Evolutionary conservation across 2,329 filamentous ascomycete species (phyloP), one percentile per base, ranked within the genome.

Genomic region (Thelonectria olida): DNA sequence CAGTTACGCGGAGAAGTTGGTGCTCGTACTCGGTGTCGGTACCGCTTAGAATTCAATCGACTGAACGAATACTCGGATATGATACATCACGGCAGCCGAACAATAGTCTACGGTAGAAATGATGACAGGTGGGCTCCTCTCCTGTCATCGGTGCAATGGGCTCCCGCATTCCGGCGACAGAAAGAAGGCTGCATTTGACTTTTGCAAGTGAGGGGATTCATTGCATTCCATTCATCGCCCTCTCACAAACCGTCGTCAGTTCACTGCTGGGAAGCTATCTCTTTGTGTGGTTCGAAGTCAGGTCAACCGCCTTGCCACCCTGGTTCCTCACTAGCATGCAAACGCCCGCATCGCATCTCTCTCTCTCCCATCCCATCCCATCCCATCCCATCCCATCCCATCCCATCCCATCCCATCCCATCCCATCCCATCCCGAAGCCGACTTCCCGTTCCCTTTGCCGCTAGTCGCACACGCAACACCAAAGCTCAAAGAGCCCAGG

Each of bases 121-220:
- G n/a, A n/a, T n/a, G n/a, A n/a, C n/a, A n/a, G n/a, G n/a, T n/a
- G n/a, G n/a, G n/a, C n/a, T n/a, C n/a, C n/a, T n/a, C n/a, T n/a
- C n/a, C n/a, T n/a, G n/a, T 36, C 13, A 9, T 15, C 7, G 12
- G 38, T 17, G 38, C 4, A n/a, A 9, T 42, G 3, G 41, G 42
- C 9, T 54, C 27, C 41, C 51, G 51, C 51, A 47, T 54, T 45
- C 28, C 51, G 28, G 19, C n/a, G 19, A 27, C 45, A 28, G 51
- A 54, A 54, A 39, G 38, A 28, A 22, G 25, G 6, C 3, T 13
- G 41, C 28, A 20, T 25, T 53, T 53, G 31, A 34, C 31, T 10
- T 17, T 39, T 39, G n/a, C 36, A 17, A 39, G 12, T 39, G 36
- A 39, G 12, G 31, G 10, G 31, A 15, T 34, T 10, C 31, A 34